phyloP scores from a whole-genome alignment of 768 basidiomycete species.

The Suillus ampliporus region DNA sequence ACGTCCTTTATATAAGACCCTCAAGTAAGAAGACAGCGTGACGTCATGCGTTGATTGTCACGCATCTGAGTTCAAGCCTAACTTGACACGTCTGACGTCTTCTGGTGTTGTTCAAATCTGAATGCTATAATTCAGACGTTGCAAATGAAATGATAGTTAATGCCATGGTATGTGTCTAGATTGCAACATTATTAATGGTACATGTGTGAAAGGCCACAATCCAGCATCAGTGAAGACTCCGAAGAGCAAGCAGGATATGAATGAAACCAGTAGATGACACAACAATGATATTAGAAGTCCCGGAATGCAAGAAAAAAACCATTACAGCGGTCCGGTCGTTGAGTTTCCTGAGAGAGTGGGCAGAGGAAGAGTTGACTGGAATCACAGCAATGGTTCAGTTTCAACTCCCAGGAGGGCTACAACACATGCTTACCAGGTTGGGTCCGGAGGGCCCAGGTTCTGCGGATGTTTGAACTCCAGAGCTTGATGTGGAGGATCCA shows the following conservation, averaged over 20 bases:
- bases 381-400: background rate
- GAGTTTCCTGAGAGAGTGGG: background rate
- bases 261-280: background rate
- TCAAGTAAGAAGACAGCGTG: too few species aligned
- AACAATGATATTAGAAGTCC: background rate
- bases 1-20: too few species aligned
- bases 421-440: slow-evolving; percentile 2
- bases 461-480: slow-evolving; percentile 3
- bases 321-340: background rate
- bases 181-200: background rate
- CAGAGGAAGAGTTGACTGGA: slow-evolving; percentile 1
- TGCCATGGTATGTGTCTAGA: too few species aligned
- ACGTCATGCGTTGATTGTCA: slow-evolving; percentile 36
- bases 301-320: background rate
- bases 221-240: background rate
- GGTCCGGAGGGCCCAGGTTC: background rate
- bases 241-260: background rate
- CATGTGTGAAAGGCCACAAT: background rate
- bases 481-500: background rate
- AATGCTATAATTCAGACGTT: too few species aligned
- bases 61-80: too few species aligned
- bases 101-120: too few species aligned
- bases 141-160: too few species aligned
- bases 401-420: background rate
- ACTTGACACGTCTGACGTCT: too few species aligned